phyloP scores from a whole-genome alignment of 1,139 yeast species.

The Kluyveromyces marxianus region DNA sequence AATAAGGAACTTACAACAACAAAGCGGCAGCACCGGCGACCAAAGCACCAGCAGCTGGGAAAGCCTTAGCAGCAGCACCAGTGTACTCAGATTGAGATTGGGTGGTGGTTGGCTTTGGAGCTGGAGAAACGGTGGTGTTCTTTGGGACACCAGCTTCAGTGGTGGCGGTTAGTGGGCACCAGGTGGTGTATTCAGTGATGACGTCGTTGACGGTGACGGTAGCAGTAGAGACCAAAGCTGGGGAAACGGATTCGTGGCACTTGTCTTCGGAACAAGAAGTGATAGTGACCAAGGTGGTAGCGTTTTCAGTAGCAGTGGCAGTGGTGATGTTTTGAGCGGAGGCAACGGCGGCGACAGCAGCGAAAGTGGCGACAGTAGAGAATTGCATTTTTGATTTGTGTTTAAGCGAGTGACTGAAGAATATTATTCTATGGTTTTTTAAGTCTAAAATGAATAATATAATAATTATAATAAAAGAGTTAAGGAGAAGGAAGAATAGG shows the following conservation, averaged over 20 bases:
- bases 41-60: slow-evolving; percentile 35
- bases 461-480: neutral
- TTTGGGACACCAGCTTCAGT: slow-evolving; percentile 7
- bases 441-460: neutral
- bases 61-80: slow-evolving; percentile 30
- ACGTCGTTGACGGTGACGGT: slow-evolving; percentile 30
- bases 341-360: slow-evolving; percentile 31
- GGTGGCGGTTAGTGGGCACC: slow-evolving; percentile 28
- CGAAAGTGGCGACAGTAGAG: slow-evolving; percentile 31
- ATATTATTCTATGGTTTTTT: slow-evolving; percentile 5
- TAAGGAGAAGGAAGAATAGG: neutral
- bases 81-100: slow-evolving; percentile 6
- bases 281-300: slow-evolving; percentile 41
- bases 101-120: slow-evolving; percentile 6
- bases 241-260: slow-evolving; percentile 29
- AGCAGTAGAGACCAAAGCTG: slow-evolving; percentile 32
- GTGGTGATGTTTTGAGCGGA: slow-evolving; percentile 31
- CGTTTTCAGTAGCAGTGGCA: slow-evolving; percentile 29
- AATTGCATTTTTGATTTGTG: slow-evolving; percentile 29
- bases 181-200: slow-evolving; percentile 31
- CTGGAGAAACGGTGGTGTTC: slow-evolving; percentile 8
- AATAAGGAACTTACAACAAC: slow-evolving; percentile 26
- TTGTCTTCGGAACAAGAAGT: slow-evolving; percentile 38
- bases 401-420: slow-evolving; percentile 24
- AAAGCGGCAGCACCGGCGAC: slow-evolving; percentile 34